Conservation (phyloP, 2,329 filamentous ascomycete genomes). For the Hymenoscyphus salicellus region DNA sequence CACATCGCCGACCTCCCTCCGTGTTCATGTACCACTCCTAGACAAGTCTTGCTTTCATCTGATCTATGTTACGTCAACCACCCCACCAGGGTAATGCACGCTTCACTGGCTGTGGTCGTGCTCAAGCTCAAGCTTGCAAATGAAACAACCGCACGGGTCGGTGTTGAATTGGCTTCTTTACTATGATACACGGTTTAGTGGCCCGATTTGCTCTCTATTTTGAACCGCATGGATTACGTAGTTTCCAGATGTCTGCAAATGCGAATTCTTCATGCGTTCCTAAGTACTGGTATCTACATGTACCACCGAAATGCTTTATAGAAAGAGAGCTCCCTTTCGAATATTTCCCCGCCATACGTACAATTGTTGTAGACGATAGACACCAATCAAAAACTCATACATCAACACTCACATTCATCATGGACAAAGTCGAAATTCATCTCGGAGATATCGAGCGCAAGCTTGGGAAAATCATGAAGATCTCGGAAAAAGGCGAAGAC, state of each 20-base stretch:
- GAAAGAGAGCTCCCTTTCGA: neutral
- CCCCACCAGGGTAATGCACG: neutral
- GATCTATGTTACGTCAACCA: neutral
- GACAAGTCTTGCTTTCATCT: neutral
- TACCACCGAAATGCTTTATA: neutral
- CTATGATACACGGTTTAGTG: too few relatives aligned
- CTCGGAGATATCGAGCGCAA: slow-evolving; percentile 4
- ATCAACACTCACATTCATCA: neutral
- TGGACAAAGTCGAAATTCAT: slow-evolving; percentile 4
- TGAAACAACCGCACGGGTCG: neutral
- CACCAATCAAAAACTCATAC: neutral
- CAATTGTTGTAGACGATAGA: neutral
- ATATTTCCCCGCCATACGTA: neutral
- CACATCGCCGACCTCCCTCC: too few relatives aligned
- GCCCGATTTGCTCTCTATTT: neutral
- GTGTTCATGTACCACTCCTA: too few relatives aligned
- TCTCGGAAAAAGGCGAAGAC: slow-evolving; percentile 28
- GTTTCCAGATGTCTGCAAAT: too few relatives aligned
- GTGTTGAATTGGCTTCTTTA: neutral
- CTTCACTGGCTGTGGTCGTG: neutral
- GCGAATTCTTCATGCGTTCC: neutral
- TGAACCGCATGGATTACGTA: neutral
- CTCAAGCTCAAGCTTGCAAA: neutral
- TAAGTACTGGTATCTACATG: neutral
- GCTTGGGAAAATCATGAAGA: slow-evolving; percentile 29